phyloP scores from a whole-genome alignment of 345 rosid genomes.

The Streptanthus diversifolius region DNA sequence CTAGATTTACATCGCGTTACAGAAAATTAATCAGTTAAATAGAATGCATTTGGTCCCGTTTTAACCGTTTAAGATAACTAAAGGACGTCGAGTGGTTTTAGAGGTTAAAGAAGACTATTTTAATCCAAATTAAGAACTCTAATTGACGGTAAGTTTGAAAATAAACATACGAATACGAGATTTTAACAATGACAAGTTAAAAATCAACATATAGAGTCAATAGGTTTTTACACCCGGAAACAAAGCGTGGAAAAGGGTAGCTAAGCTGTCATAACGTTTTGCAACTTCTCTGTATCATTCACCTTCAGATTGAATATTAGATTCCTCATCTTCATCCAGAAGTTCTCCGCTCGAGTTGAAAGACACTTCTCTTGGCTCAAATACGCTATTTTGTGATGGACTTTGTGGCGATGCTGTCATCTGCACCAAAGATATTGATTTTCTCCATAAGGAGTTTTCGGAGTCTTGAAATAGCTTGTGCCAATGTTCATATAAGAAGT shows the following conservation, averaged over 20 bases:
- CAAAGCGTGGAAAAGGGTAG: background rate
- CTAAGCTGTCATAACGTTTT: background rate
- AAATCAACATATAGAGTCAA: background rate
- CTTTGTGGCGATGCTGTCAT: constrained; percentile 2
- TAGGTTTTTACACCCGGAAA: background rate
- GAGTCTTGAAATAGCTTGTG: constrained; percentile 13
- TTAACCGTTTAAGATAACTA: too few relatives aligned
- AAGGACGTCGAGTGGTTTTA: too few relatives aligned
- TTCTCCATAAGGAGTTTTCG: constrained; percentile 25
- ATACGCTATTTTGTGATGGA: background rate
- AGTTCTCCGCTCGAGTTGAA: background rate
- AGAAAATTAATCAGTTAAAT: too few relatives aligned
- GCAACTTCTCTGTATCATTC: background rate
- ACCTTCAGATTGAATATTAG: background rate
- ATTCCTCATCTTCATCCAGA: background rate
- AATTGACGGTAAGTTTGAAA: background rate
- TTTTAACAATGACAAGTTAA: background rate
- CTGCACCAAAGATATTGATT: background rate
- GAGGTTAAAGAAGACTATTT: too few relatives aligned
- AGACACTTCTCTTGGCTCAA: constrained; percentile 22
- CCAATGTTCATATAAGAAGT: constrained; percentile 16
- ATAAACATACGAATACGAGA: too few relatives aligned
- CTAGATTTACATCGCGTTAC: too few relatives aligned
- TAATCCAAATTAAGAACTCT: background rate
- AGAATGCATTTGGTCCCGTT: too few relatives aligned